Conservation (phyloP, 768 basidiomycete genomes). For the Naganishia randhawae region DNA sequence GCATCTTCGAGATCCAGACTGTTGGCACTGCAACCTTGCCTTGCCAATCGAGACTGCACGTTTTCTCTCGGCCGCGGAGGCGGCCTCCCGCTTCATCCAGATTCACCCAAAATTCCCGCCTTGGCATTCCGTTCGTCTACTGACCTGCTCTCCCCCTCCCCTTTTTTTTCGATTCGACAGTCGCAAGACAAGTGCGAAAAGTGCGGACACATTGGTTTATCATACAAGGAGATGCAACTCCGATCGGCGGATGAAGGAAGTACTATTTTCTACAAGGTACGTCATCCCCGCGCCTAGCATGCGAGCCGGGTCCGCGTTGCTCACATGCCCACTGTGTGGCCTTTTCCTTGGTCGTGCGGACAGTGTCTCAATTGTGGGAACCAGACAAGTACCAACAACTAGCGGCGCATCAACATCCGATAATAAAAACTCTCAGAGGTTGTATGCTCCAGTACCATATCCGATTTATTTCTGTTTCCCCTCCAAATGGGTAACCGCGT, state of each 20-base stretch:
- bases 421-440: too few species aligned
- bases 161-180: slow-evolving; percentile 52
- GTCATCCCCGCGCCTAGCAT: slow-evolving; percentile 42
- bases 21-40: too few species aligned
- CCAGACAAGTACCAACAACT: slow-evolving; percentile 50
- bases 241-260: slow-evolving; percentile 92
- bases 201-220: slow-evolving; percentile 79
- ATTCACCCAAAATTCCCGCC: too few species aligned
- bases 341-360: slow-evolving; percentile 60
- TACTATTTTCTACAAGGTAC: slow-evolving; percentile 87
- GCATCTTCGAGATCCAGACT: too few species aligned
- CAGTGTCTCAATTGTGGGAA: slow-evolving; percentile 47
- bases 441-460: neutral
- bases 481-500: too few species aligned
- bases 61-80: too few species aligned
- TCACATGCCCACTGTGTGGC: slow-evolving; percentile 71
- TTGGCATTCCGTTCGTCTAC: too few species aligned
- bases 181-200: slow-evolving; percentile 83
- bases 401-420: slow-evolving; percentile 10
- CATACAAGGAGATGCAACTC: slow-evolving; percentile 84
- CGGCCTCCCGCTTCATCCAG: too few species aligned
- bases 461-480: too few species aligned
- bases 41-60: too few species aligned
- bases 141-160: too few species aligned
- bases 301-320: neutral